Evolutionary conservation across 2,329 filamentous ascomycete genomes (phyloP).

Genomic region (Ceratocystiopsis minuta): DNA sequence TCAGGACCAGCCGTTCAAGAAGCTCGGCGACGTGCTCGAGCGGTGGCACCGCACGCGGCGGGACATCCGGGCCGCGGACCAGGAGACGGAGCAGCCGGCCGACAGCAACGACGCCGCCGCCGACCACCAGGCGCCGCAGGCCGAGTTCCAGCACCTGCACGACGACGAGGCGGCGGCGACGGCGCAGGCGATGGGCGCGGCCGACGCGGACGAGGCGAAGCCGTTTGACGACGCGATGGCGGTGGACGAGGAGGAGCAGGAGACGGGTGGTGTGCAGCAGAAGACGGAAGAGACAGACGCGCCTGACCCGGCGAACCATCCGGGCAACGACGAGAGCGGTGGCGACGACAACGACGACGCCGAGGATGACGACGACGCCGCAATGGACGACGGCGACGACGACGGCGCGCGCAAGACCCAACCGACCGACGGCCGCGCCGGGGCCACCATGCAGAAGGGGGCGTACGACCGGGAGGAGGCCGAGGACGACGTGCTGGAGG

Average conservation of each 20-base stretch:
- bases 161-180: constrained; percentile 71
- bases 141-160: constrained; percentile 86
- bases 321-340: constrained; percentile 27
- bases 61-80: constrained; percentile 49
- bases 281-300: constrained; percentile 31
- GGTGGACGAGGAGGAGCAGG: constrained; percentile 39
- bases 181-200: constrained; percentile 76
- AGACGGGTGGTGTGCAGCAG: constrained; percentile 17
- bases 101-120: constrained; percentile 14
- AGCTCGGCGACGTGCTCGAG: constrained; percentile 82
- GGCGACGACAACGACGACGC: constrained; percentile 25
- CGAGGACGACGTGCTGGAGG: constrained; percentile 3
- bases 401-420: constrained; percentile 21
- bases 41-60: constrained; percentile 79
- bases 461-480: constrained; percentile 27
- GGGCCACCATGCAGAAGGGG: constrained; percentile 40
- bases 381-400: constrained; percentile 21
- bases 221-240: constrained; percentile 80
- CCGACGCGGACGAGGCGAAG: constrained; percentile 58
- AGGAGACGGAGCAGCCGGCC: constrained; percentile 29
- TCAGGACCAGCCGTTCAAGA: constrained; percentile 54
- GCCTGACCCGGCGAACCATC: constrained; percentile 26
- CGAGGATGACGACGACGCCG: constrained; percentile 10
- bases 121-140: constrained; percentile 54
- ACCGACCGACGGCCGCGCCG: constrained; percentile 36